These are phyloP conservation scores for Anisodus acutangulus DNA, from an alignment of 257 asterid genomes.

Conservation along the genomic window DNA sequence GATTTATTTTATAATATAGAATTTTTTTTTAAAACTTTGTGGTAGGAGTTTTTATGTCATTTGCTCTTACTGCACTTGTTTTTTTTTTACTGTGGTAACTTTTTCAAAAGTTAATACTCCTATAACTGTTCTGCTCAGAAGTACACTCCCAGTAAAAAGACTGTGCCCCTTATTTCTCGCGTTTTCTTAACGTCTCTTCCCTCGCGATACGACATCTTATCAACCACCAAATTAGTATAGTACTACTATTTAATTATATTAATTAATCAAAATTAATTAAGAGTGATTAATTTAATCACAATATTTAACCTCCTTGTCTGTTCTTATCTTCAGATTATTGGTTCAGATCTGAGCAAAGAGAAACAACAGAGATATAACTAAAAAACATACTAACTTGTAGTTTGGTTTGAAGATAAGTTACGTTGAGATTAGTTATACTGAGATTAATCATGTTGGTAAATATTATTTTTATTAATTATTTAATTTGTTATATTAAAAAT, in stretches of 20 bases:
- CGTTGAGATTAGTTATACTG: no score
- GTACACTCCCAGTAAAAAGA: constrained; percentile 14
- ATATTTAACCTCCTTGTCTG: neutral
- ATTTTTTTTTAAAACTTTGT: no score
- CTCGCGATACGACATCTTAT: neutral
- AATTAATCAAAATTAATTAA: no score
- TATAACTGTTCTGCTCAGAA: neutral
- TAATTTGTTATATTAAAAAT: no score
- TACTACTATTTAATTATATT: no score
- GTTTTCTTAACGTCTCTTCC: neutral
- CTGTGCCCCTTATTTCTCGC: constrained; percentile 18
- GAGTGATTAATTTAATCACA: neutral
- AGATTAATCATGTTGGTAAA: no score
- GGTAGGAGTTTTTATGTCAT: neutral
- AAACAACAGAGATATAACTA: neutral
- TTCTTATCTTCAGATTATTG: neutral
- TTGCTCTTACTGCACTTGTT: neutral
- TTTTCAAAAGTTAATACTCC: neutral
- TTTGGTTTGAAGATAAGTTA: no score
- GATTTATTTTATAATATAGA: no score
- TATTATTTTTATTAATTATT: no score
- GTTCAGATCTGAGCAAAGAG: constrained; percentile 29
- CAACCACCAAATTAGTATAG: neutral
- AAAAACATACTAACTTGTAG: neutral
- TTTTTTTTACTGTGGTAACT: neutral